Conservation (phyloP, 495 filamentous ascomycete species). For the Aeminium ludgeri region DNA sequence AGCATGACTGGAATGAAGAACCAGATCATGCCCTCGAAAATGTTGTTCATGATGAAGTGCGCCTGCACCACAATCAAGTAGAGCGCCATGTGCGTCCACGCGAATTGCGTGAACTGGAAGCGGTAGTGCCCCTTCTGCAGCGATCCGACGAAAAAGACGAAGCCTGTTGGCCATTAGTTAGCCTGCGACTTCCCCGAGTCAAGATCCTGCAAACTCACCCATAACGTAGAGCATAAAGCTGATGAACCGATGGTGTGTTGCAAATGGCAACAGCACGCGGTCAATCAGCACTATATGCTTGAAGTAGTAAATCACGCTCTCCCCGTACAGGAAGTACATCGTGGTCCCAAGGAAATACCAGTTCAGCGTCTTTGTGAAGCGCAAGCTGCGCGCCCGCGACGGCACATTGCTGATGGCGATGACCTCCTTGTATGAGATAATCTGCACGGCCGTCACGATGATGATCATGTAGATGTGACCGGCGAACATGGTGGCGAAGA, state of each 20-base stretch:
- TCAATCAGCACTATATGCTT: conserved; percentile 97
- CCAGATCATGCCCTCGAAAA: conserved; percentile 99
- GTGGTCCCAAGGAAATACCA: conserved; percentile 98
- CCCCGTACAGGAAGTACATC: conserved; percentile 98
- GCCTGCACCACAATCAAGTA: conserved; percentile 96
- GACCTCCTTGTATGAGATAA: conserved; percentile 97
- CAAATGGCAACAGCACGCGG: conserved; percentile 75
- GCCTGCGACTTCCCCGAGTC: not conserved
- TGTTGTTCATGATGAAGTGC: conserved; percentile 99
- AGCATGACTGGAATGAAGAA: conserved; percentile 93
- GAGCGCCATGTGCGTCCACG: conserved; percentile 98
- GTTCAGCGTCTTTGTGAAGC: conserved; percentile 87
- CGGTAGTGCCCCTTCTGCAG: conserved; percentile 88
- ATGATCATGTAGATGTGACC: conserved; percentile 94
- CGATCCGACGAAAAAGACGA: conserved; percentile 97
- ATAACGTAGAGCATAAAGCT: conserved; percentile 95
- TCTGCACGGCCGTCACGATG: conserved; percentile 82
- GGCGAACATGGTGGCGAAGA: conserved; percentile 80
- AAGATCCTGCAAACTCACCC: conserved; percentile 36
- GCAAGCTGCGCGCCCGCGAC: conserved; percentile 73
- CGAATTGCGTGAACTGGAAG: conserved; percentile 98
- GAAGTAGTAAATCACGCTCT: conserved; percentile 99
- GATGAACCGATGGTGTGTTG: conserved; percentile 96
- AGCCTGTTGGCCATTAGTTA: conserved; percentile 38
- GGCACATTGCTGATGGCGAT: conserved; percentile 95